Percentiles rank a stretch among this genome's conserved stretches.
phyloP scores from a whole-genome alignment of 306 rosid genomes.

The Ammopiptanthus mongolicus region DNA sequence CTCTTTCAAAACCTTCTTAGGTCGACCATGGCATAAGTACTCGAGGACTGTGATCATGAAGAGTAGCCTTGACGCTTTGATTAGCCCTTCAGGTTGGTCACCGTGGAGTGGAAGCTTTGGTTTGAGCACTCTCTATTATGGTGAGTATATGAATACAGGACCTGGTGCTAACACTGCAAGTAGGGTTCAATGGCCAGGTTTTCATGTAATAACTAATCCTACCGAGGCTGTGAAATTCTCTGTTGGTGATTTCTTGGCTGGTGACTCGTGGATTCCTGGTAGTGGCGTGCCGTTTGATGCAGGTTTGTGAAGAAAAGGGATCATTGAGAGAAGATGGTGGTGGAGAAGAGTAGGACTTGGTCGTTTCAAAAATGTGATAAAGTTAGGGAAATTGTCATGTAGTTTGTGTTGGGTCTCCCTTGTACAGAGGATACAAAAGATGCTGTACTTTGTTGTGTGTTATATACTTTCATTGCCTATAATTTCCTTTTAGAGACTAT shows the following conservation, averaged over 20 bases:
- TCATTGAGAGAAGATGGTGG: not conserved
- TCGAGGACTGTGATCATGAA: conserved; percentile 75
- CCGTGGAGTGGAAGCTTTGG: conserved; percentile 69
- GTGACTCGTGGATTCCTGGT: conserved; percentile 53
- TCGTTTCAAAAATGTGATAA: not conserved
- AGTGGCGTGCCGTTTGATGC: conserved; percentile 59
- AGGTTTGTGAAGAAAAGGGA: conserved; percentile 29
- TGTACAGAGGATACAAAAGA: conserved; percentile 3
- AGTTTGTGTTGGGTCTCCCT: conserved; percentile 15
- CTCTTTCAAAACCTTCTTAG: conserved; percentile 43
- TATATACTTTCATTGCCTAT: not conserved
- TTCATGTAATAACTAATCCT: conserved; percentile 38
- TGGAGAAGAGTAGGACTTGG: not conserved
- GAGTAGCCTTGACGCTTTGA: conserved; percentile 33
- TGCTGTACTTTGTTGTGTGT: not conserved
- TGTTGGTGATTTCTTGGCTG: conserved; percentile 49
- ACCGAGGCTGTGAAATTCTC: conserved; percentile 52
- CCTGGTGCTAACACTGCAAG: conserved; percentile 50
- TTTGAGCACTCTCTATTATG: conserved; percentile 55
- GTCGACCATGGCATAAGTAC: conserved; percentile 72
- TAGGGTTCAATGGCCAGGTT: conserved; percentile 71
- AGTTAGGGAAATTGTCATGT: conserved; percentile 9
- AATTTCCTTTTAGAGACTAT: not conserved
- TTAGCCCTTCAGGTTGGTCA: conserved; percentile 58
- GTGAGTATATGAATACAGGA: conserved; percentile 61